phyloP scores from a whole-genome alignment of 139 green algal genomes.

The Micractinium conductrix region DNA sequence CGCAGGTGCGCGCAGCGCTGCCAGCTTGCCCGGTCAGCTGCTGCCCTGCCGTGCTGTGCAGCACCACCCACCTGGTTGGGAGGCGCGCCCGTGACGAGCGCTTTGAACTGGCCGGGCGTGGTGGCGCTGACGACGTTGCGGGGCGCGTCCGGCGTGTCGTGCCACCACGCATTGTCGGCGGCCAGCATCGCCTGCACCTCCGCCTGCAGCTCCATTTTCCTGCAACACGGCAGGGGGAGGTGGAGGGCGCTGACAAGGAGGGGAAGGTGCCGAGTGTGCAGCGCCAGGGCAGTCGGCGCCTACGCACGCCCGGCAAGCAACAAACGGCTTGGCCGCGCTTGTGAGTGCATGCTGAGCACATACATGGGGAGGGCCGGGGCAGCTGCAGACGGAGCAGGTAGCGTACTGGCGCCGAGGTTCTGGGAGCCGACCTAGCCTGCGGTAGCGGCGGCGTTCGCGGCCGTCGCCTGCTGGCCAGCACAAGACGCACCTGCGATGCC shows the following conservation, averaged over 20 bases:
- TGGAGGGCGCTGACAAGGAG: not conserved
- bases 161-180: slow-evolving; percentile 22
- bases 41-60: too few species aligned
- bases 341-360: too few species aligned
- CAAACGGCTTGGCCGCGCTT: too few species aligned
- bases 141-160: not conserved
- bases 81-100: not conserved
- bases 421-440: not conserved
- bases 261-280: not conserved
- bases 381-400: too few species aligned
- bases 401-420: not conserved
- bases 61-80: too few species aligned
- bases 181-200: slow-evolving; percentile 7
- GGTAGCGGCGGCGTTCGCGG: too few species aligned
- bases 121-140: slow-evolving; percentile 27
- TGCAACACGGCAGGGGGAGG: not conserved
- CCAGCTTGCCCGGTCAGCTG: too few species aligned
- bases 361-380: too few species aligned
- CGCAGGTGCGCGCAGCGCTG: too few species aligned
- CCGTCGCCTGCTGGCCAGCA: too few species aligned
- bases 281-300: too few species aligned
- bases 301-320: too few species aligned
- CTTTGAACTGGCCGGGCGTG: slow-evolving; percentile 33
- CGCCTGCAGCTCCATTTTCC: slow-evolving; percentile 33
- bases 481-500: not conserved